A percentile compares a stretch with the other conserved stretches of the same genome.
Conservation (phyloP, 371 early-diverging fungal genomes). For the Capniomyces stellatus region DNA sequence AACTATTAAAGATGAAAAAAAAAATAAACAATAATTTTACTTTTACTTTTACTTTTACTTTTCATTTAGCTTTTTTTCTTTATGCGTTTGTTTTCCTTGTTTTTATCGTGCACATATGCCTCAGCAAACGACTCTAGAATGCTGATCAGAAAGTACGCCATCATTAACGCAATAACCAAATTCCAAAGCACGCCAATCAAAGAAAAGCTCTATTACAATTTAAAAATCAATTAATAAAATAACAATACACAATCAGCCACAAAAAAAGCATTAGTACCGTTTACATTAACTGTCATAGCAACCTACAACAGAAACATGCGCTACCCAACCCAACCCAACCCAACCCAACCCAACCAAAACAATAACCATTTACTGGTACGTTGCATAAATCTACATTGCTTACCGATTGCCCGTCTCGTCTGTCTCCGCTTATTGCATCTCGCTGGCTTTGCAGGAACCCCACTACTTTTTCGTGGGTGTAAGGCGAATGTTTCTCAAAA, state of each 20-base stretch:
- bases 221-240: neutral
- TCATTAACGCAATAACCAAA: constrained; percentile 50
- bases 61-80: too few relatives aligned
- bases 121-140: constrained; percentile 65
- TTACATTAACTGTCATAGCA: too few relatives aligned
- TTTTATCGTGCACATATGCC: constrained; percentile 25
- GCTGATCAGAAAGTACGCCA: constrained; percentile 59
- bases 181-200: constrained; percentile 52
- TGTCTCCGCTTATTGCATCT: neutral
- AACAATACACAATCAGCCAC: constrained; percentile 9
- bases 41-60: too few relatives aligned
- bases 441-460: neutral
- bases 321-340: too few relatives aligned
- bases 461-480: neutral
- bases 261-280: constrained; percentile 13
- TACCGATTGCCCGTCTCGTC: too few relatives aligned
- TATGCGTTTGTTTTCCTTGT: neutral
- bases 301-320: too few relatives aligned
- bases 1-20: neutral
- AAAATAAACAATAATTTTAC: neutral
- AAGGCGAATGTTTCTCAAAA: neutral
- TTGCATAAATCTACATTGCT: too few relatives aligned
- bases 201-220: constrained; percentile 8
- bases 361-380: too few relatives aligned
- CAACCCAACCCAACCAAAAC: too few relatives aligned